phyloP scores from a whole-genome alignment of 352 stramenopile species.

The Lagenidium giganteum region DNA sequence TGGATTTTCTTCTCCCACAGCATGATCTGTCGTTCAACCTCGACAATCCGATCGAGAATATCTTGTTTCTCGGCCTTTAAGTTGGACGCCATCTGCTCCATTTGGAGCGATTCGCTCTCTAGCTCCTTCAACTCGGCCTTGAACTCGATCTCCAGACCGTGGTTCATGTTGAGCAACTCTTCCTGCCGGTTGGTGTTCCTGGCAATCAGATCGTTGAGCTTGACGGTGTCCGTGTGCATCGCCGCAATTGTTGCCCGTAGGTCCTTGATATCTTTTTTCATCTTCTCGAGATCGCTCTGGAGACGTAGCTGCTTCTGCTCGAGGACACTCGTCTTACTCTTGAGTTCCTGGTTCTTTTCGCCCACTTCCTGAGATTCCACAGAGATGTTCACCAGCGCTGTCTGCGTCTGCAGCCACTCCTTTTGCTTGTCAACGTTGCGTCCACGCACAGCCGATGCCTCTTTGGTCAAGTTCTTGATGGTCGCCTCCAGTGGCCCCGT shows the following conservation, averaged over 20 bases:
- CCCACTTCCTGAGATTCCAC: slow-evolving; percentile 85
- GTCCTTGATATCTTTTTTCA: slow-evolving; percentile 82
- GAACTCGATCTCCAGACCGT: slow-evolving; percentile 89
- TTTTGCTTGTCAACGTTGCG: slow-evolving; percentile 82
- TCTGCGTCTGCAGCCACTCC: slow-evolving; percentile 90
- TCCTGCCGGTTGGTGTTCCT: slow-evolving; percentile 77
- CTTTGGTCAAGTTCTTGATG: slow-evolving; percentile 90
- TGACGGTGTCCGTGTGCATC: slow-evolving; percentile 91
- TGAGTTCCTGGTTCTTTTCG: slow-evolving; percentile 88
- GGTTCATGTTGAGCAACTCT: slow-evolving; percentile 84
- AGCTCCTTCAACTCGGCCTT: slow-evolving; percentile 89
- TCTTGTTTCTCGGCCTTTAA: slow-evolving; percentile 85
- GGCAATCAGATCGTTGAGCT: slow-evolving; percentile 92
- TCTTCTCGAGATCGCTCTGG: slow-evolving; percentile 72
- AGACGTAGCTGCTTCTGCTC: slow-evolving; percentile 89
- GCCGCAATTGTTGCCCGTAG: slow-evolving; percentile 53
- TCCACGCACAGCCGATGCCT: slow-evolving; percentile 67
- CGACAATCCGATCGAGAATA: slow-evolving; percentile 86
- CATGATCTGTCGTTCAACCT: slow-evolving; percentile 91
- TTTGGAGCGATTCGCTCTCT: slow-evolving; percentile 63
- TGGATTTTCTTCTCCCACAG: slow-evolving; percentile 97
- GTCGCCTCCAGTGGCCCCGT: slow-evolving; percentile 92
- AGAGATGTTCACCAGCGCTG: slow-evolving; percentile 81
- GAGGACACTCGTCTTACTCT: slow-evolving; percentile 86
- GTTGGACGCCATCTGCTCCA: slow-evolving; percentile 67